Base-by-base conservation (phyloP, 2,329 filamentous ascomycete species). In the Monilinia aucupariae region DNA sequence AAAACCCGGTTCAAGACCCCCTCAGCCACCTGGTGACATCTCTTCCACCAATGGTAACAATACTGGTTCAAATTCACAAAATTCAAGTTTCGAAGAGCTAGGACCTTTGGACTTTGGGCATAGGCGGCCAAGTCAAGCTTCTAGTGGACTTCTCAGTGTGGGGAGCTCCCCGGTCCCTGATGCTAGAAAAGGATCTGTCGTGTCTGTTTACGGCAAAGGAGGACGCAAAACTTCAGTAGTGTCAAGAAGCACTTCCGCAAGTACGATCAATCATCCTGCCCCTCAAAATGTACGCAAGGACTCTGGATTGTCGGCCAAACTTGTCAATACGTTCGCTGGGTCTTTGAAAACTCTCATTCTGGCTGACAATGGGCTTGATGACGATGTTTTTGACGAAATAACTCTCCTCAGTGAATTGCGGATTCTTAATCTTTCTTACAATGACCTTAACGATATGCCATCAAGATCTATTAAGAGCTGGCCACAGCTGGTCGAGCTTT, bases 381-480 rank as follows among this genome's bases (percentile, higher is more conserved):
- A 97, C 70, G 93, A 97, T 70, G 89, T 96, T 0, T 97, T 97
- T 73, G 92, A 97, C 68, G 90, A 97, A 74, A 81, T 99, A 51
- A 90, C 86, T 0, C 80, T 93, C 3, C 82, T 97, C 4, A 82
- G 86, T 2, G 94, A 97, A 75, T 78, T 99, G 59, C 87, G 93
- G 27, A 84, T 96, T 30, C 82, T 99, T 64, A 99, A 99, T 70
- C 77, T 99, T 39, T 96, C 93, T 0, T 97, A 97, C 78, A 99
- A 99, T 70, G 88, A 92, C 67, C 83, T 99, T 53, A 92, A 90
- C 65, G 94, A 99, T 70, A 88, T 99, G 76, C 94, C 94, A 3
- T 88, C 92, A 66, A 84, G 92, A 62, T 90, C 92, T 2, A 88
- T 99, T 71, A 89, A 89, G 75, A 88, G 88, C 74, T 96, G 94